Evolutionary conservation across 176 grass and related monocot species (phyloP), one percentile per base, ranked within the genome.

Genomic region (Pontederia paniculata): DNA sequence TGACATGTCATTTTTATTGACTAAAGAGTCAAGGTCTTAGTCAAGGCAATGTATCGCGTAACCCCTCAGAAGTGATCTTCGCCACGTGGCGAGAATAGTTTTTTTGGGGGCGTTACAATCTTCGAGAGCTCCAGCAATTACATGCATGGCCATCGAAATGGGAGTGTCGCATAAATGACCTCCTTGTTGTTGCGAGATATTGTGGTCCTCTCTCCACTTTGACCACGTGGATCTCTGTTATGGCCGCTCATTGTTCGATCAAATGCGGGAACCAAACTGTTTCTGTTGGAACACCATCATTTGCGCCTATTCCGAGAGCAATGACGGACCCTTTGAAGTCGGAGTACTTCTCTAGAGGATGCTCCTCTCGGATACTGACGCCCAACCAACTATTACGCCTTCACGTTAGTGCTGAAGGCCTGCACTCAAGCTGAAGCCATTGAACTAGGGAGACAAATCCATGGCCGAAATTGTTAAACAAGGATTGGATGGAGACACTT

Each of bases 351-450:
- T 78, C 76, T 67, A 19, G 10, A 11, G 37, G 55, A 78, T 78
- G 76, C 60, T 78, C 31, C 18, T 23, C 47, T 66, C 48, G 44
- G 60, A 55, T 3, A 18, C 9, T 5, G n/a, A 41, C 63, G 14
- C 50, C 55, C 57, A 17, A 52, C 77, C 80, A 7, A 94, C 64
- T 77, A 76, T 60, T 76, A 78, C 15, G 88, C 84, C 0, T 94
- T 80, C 54, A 83, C 84, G 1, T 94, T 79, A 48, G 67, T 84
- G 23, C 67, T 94, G 56, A 94, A 94, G 71, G 74, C 77, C 1
- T 94, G 88, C 57, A 74, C 77, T 48, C 57, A 50, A 41, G 16
- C 75, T 17, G 68, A 62, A 1, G 66, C 65, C 4, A 18, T 52
- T 2, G 11, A 2, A 4, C 59, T 50, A 57, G 89, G 89, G 0